These are phyloP conservation scores for Talaromyces thailandensis DNA, from an alignment of 495 filamentous ascomycete genomes.

Conservation along the genomic window DNA sequence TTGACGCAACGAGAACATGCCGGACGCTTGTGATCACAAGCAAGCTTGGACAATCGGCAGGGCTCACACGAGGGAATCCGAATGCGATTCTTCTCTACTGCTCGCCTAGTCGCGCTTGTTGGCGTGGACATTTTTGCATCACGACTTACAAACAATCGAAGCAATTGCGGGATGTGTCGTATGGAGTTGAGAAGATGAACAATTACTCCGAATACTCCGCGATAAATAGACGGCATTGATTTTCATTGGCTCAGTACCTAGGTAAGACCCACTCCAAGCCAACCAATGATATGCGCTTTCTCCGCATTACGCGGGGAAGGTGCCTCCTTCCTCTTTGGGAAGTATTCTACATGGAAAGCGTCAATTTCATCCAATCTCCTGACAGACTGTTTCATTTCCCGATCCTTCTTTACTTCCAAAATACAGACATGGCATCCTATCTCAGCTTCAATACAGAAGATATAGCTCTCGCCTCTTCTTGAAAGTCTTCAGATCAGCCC, in stretches of 20 bases:
- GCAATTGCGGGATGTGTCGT: neutral
- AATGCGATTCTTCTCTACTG: conserved; percentile 5
- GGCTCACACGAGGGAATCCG: conserved; percentile 22
- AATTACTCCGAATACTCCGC: neutral
- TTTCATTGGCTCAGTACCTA: neutral
- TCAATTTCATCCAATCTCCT: too few relatives aligned
- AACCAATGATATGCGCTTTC: neutral
- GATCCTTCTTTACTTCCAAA: neutral
- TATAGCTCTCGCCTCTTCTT: neutral
- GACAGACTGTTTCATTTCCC: too few relatives aligned
- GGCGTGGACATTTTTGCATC: neutral
- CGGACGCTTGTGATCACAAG: conserved; percentile 31
- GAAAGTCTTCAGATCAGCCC: neutral
- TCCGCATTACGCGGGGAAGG: neutral
- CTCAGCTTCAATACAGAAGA: neutral
- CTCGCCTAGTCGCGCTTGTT: neutral
- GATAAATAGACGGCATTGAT: neutral
- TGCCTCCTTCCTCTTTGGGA: neutral
- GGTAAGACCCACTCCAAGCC: neutral
- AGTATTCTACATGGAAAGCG: too few relatives aligned
- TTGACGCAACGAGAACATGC: conserved; percentile 28
- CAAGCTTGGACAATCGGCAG: conserved; percentile 31
- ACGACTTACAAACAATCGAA: neutral
- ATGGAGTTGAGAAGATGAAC: neutral
- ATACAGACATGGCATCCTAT: too few relatives aligned